A percentile compares a stretch with the other conserved stretches of the same genome.
phyloP scores from a whole-genome alignment of 1,284 basidiomycete genomes.

The Rhodotorula sp. region DNA sequence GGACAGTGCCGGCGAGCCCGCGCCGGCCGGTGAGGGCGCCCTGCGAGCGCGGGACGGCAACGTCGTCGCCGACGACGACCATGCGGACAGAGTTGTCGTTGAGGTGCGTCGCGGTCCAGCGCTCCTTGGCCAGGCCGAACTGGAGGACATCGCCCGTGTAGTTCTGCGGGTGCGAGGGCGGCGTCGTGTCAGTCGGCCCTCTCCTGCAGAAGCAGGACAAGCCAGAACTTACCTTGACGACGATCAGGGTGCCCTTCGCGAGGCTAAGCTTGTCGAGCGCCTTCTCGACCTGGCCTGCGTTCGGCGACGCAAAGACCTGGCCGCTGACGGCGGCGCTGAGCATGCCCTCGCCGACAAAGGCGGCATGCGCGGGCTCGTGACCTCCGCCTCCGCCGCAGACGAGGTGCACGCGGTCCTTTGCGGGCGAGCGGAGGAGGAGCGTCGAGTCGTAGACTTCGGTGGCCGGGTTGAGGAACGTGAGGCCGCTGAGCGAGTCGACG shows the following conservation, averaged over 20 bases:
- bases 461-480: constrained; percentile 69
- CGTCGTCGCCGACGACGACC: constrained; percentile 83
- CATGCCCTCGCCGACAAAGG: constrained; percentile 68
- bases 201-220: not conserved
- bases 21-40: constrained; percentile 78
- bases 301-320: constrained; percentile 60
- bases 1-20: constrained; percentile 68
- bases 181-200: not conserved
- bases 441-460: constrained; percentile 62
- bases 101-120: constrained; percentile 70
- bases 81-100: constrained; percentile 68
- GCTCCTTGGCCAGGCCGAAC: constrained; percentile 88
- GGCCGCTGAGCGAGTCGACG: constrained; percentile 70
- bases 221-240: constrained; percentile 61
- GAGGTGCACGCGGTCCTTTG: constrained; percentile 70
- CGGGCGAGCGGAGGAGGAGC: constrained; percentile 62
- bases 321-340: constrained; percentile 83
- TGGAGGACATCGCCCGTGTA: constrained; percentile 72
- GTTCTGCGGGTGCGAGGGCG: constrained; percentile 14
- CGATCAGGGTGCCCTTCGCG: constrained; percentile 61
- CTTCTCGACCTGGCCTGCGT: constrained; percentile 53
- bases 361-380: constrained; percentile 71
- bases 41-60: constrained; percentile 68
- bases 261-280: constrained; percentile 22
- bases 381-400: constrained; percentile 89